Evolutionary conservation across 306 rosid genomes (phyloP).

Genomic region (Lablab purpureus): DNA sequence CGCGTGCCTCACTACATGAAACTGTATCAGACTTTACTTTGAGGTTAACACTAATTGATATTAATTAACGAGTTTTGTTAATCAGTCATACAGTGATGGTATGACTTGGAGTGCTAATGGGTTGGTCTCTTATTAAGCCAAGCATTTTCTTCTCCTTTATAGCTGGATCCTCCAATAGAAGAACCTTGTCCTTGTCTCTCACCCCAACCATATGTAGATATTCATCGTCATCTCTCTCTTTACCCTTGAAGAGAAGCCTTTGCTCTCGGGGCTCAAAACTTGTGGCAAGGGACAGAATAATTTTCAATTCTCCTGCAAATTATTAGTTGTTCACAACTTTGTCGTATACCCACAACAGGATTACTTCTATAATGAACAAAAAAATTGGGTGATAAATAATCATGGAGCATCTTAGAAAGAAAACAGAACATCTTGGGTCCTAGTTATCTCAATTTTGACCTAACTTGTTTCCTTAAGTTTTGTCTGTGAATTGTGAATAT

Average conservation of each 20-base stretch:
- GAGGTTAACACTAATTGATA: conserved; percentile 50
- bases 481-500: no score
- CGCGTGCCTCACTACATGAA: conserved; percentile 18
- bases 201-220: conserved; percentile 91
- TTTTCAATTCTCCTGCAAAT: conserved; percentile 74
- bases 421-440: not conserved
- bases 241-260: conserved; percentile 83
- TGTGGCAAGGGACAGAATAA: conserved; percentile 68
- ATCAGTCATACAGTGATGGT: conserved; percentile 61
- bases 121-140: conserved; percentile 47
- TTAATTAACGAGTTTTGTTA: not conserved
- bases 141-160: conserved; percentile 71
- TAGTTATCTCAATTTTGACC: not conserved
- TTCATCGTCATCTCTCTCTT: conserved; percentile 83
- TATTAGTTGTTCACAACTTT: not conserved
- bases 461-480: no score
- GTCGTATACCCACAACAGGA: conserved; percentile 6
- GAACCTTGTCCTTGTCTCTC: conserved; percentile 82
- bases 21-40: conserved; percentile 13
- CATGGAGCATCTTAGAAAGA: not conserved
- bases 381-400: not conserved
- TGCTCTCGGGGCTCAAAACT: conserved; percentile 79
- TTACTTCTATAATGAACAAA: not conserved
- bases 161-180: conserved; percentile 82
- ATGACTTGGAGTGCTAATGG: conserved; percentile 43